phyloP scores from a whole-genome alignment of 148 eudicot species.

The Chenopodium suecicum region DNA sequence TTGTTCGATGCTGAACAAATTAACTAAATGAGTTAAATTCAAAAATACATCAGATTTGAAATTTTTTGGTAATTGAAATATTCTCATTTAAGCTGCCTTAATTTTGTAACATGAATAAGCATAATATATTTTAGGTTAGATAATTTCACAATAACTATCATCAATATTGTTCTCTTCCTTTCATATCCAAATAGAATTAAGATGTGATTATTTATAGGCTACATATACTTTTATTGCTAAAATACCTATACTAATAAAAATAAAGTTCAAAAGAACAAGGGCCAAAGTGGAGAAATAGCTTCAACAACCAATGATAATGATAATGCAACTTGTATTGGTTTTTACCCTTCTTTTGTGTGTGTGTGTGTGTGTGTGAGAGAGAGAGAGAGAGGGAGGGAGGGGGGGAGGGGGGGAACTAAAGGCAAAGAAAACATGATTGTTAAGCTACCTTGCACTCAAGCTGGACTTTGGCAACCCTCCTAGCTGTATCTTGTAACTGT shows the following conservation, averaged over 20 bases:
- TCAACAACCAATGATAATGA: too few relatives aligned
- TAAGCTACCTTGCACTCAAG: constrained; percentile 80
- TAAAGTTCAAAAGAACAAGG: not conserved
- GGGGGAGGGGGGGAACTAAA: not conserved
- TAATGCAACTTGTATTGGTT: not conserved
- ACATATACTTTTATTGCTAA: too few relatives aligned
- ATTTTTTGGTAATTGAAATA: too few relatives aligned
- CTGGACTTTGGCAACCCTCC: constrained; percentile 85
- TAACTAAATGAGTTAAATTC: too few relatives aligned
- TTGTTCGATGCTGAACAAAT: too few relatives aligned
- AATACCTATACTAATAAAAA: too few relatives aligned
- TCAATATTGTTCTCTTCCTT: not conserved
- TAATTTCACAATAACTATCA: not conserved
- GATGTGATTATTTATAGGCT: not conserved
- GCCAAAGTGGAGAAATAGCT: not conserved
- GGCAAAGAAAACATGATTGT: not conserved
- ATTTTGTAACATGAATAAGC: too few relatives aligned
- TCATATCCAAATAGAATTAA: not conserved
- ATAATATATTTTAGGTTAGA: not conserved
- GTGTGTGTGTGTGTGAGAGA: too few relatives aligned
- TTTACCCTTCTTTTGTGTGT: not conserved
- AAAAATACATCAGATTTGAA: too few relatives aligned
- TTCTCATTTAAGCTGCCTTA: too few relatives aligned
- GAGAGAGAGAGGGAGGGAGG: not conserved
- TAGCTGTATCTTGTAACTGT: constrained; percentile 86